Evolutionary conservation across 805 yeast genomes (phyloP), one percentile per base, ranked within the genome.

Genomic region (Saccharomycopsis malanga): DNA sequence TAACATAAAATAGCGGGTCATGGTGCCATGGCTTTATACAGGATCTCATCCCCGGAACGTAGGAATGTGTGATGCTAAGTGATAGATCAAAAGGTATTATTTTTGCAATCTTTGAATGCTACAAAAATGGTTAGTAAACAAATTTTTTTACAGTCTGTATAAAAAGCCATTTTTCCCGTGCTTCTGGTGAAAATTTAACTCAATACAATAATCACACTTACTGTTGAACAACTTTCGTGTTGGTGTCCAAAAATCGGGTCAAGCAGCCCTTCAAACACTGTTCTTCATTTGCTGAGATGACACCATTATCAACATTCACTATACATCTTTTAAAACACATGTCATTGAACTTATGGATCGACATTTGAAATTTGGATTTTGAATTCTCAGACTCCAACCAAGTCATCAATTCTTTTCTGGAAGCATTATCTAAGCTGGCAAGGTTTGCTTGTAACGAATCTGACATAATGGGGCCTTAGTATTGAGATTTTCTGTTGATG

Each of bases 311-410:
- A 52, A 57, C 57, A 22, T 65, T 61, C 42, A 69, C 66, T 44
- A 87, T 74, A 65, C 98, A 89, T 66, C 85, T 84, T 62, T 83
- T 85, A 73, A 87, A 89, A 63, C 98, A 89, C 71, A 82, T 72
- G 61, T 87, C 89, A 23, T 96, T 88, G 74, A 87, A 87, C 58
- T 74, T 77, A 63, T 89, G 96, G 52, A 89, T 84, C 29, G 94
- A 79, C 68, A 76, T 74, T 64, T 87, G 96, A 25, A 89, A 86
- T 67, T 87, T 87, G 47, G 91, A 81, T 68, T 85, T 87, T 53
- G 93, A 76, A 61, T 83, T 82, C 66, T 89, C 96, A 12, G 82
- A 68, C 61, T 87, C 94, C 42, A 88, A 70, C 69, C 87, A 88
- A 48, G 74, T 71, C 57, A 79, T 70, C 43, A 88, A 78, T 53